Conservation (phyloP, 257 asterid species). For the Mentha longifolia region DNA sequence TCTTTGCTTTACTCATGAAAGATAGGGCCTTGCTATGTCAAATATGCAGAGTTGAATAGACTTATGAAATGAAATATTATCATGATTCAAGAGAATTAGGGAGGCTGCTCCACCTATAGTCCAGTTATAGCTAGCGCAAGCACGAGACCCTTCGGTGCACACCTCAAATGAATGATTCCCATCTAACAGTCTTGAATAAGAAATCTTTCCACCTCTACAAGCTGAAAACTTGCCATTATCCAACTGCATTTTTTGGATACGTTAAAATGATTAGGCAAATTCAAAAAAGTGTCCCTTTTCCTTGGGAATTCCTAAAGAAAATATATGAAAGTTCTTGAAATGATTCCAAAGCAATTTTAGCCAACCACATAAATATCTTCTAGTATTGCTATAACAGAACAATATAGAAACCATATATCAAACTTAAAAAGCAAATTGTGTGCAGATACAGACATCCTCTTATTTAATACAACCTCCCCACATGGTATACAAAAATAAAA, state of each 20-base stretch:
- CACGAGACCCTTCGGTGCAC: conserved; percentile 59
- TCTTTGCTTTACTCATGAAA: too few relatives aligned
- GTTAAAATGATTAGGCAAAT: conserved; percentile 26
- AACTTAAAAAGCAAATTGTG: conserved; percentile 13
- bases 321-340: conserved; percentile 5
- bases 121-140: conserved; percentile 79
- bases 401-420: conserved; percentile 6
- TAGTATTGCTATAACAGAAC: neutral
- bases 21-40: too few relatives aligned
- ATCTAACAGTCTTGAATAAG: conserved; percentile 56
- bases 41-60: neutral
- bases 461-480: conserved; percentile 25
- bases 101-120: conserved; percentile 59
- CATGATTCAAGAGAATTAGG: conserved; percentile 26
- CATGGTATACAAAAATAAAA: conserved; percentile 30
- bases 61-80: conserved; percentile 13
- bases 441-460: conserved; percentile 32
- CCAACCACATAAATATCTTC: conserved; percentile 5
- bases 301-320: conserved; percentile 10
- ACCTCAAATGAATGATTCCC: conserved; percentile 80
- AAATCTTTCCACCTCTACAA: conserved; percentile 57
- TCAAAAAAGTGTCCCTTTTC: neutral
- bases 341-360: conserved; percentile 15
- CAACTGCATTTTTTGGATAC: conserved; percentile 54
- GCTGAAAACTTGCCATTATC: conserved; percentile 54